Evolutionary conservation across 2,329 filamentous ascomycete genomes (phyloP).

Genomic region (Coniochaeta sp.): DNA sequence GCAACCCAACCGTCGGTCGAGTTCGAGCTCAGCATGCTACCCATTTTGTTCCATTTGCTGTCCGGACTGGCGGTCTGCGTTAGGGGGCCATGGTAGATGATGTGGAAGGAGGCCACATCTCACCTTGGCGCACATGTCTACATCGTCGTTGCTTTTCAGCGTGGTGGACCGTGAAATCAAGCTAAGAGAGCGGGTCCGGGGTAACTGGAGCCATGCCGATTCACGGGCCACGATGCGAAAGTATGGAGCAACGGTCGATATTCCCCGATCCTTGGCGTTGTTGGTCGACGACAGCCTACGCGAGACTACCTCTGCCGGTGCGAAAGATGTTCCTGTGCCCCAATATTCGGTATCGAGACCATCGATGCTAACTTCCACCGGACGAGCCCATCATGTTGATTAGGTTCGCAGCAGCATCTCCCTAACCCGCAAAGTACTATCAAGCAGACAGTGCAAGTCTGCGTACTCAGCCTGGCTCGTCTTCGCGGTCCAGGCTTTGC

Average conservation of each 20-base stretch:
- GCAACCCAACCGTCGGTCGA: background rate
- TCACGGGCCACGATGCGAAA: background rate
- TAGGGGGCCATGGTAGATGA: background rate
- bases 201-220: background rate
- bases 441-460: background rate
- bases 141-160: background rate
- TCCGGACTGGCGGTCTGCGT: background rate
- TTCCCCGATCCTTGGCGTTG: background rate
- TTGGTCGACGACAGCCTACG: background rate
- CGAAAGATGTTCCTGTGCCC: background rate
- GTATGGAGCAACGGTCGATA: background rate
- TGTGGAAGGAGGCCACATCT: background rate
- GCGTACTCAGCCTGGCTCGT: background rate
- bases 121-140: background rate
- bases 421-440: background rate
- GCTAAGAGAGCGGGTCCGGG: constrained; percentile 1
- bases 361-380: background rate
- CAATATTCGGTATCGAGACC: background rate
- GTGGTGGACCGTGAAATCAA: background rate
- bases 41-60: background rate
- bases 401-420: background rate
- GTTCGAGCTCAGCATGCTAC: background rate
- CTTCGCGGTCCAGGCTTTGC: background rate
- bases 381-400: background rate
- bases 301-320: background rate